Percentiles rank a stretch among this genome's conserved stretches.
Conservation (phyloP, 495 filamentous ascomycete genomes). For the Penicillium parvum region DNA sequence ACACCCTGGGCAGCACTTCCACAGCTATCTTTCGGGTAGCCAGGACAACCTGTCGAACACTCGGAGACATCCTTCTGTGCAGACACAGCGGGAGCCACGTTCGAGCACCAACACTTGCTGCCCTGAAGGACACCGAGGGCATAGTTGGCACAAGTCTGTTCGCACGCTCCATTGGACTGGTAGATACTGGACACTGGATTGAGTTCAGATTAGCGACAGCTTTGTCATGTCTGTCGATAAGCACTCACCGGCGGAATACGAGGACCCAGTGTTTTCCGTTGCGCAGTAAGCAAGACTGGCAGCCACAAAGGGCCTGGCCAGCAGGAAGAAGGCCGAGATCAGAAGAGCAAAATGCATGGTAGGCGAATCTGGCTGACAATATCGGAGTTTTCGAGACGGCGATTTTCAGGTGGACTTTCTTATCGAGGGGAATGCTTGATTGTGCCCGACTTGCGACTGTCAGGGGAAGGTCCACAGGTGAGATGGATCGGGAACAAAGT, state of each 20-base stretch:
- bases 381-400: too few species aligned
- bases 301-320: conserved; percentile 15
- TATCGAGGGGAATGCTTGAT: too few species aligned
- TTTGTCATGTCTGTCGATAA: not conserved
- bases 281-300: conserved; percentile 41
- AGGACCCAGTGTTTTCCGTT: conserved; percentile 42
- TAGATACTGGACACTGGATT: conserved; percentile 54
- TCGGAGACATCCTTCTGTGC: conserved; percentile 29
- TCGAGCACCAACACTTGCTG: conserved; percentile 70
- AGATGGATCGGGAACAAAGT: not conserved
- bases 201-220: too few species aligned
- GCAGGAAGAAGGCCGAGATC: conserved; percentile 10
- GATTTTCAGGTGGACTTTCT: too few species aligned
- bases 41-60: conserved; percentile 60
- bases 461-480: not conserved
- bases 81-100: conserved; percentile 55
- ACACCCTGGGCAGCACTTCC: conserved; percentile 50
- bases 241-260: conserved; percentile 27
- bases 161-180: conserved; percentile 65
- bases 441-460: not conserved
- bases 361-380: not conserved
- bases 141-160: conserved; percentile 51
- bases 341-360: conserved; percentile 17
- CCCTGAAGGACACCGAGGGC: conserved; percentile 66
- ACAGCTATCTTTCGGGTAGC: conserved; percentile 61